A percentile compares a stretch with the other conserved stretches of the same genome.
These are phyloP conservation scores for Lasiodiplodia sp. DNA, from an alignment of 2,329 filamentous ascomycete genomes.

Conservation along the genomic window DNA sequence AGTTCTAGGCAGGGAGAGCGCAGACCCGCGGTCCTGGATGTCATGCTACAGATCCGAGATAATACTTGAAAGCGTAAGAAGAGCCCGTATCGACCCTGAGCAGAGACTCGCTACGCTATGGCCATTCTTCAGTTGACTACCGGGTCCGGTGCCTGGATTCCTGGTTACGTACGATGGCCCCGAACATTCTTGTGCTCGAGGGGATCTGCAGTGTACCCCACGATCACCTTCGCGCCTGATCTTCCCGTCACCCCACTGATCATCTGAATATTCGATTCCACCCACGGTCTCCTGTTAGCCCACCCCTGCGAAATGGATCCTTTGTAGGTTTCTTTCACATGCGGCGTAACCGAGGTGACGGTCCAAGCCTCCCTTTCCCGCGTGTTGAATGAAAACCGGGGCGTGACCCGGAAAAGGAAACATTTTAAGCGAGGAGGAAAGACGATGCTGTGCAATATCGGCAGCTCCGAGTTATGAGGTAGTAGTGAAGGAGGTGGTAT, in stretches of 20 bases:
- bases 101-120: neutral
- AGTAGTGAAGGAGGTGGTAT: too few species aligned
- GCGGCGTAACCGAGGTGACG: conserved; percentile 49
- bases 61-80: neutral
- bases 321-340: conserved; percentile 46
- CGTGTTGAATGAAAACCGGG: conserved; percentile 47
- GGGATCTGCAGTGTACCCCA: conserved; percentile 41
- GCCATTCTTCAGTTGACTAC: neutral
- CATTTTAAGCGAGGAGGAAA: conserved; percentile 37
- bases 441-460: conserved; percentile 40
- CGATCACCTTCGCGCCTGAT: conserved; percentile 38
- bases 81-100: neutral
- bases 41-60: neutral
- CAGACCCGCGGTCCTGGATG: neutral
- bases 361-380: conserved; percentile 45
- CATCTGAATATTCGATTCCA: conserved; percentile 42
- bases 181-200: conserved; percentile 39
- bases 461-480: neutral
- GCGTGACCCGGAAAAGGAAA: conserved; percentile 47
- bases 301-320: conserved; percentile 45
- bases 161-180: conserved; percentile 36
- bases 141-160: neutral
- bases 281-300: conserved; percentile 46
- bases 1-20: neutral
- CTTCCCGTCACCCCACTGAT: conserved; percentile 39